Base-by-base conservation (phyloP, 306 rosid species). In the Corylus heterophylla region DNA sequence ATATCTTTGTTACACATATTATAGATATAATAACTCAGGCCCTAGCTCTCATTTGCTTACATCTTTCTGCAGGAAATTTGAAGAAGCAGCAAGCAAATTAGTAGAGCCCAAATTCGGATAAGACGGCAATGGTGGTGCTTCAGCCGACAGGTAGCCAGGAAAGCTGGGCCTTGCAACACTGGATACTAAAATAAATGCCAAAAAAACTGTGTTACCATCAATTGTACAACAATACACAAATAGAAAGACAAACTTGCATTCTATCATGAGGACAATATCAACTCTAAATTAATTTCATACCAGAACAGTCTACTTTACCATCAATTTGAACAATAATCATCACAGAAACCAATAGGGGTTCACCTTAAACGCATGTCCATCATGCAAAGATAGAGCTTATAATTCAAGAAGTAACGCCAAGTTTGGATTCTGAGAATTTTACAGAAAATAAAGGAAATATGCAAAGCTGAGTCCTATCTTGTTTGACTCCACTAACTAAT, bases 81-180 rank as follows among this genome's bases (percentile, higher is more conserved):
- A 81, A 81, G 87, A 83, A 48, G 42, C 63, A 54, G 73, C 78
- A 51, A 78, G 82, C 58, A 80, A 76, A 42, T 83, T 90, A 22
- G 87, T 58, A 0, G 83, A 72, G 54, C 78, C 79, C 20, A 79
- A 61, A 56, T n/a, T 71, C 54, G 52, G 81, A 54, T 86, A 73
- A 69, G 90, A 83, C 11, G 78, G 74, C 81, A 84, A 31, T 9
- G 85, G 50, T 44, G 87, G 85, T 44, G 86, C 75, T 58, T 85
- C 92, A 3, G 94, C 74, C 51, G 92, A 84, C 56, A 86, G 52
- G 76, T 84, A 85, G 45, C 86, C 89, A 31, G 94, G 75, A 81
- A 85, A 85, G 71, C 73, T 76, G 72, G 83, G 62, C 82, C 87
- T 86, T 0, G 83, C 70, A 75, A 81, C 81, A 78, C 79, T 79